Percentiles rank a stretch among this genome's conserved stretches.
These are phyloP conservation scores for Solanum appendiculatum DNA, from an alignment of 257 asterid genomes.

Conservation along the genomic window DNA sequence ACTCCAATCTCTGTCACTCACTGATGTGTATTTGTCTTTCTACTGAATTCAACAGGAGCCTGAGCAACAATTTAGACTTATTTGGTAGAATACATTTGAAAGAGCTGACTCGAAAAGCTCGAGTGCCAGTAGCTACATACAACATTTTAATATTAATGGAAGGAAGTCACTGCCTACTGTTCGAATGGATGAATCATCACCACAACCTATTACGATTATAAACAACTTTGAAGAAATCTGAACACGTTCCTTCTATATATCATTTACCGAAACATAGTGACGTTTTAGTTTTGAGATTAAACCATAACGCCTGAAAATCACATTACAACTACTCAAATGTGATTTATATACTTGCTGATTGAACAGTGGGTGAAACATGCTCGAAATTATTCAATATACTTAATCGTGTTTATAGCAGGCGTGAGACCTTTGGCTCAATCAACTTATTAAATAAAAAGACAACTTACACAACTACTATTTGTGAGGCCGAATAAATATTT, in stretches of 20 bases:
- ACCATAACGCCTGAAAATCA: neutral
- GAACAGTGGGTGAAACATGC: neutral
- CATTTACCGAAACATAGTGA: neutral
- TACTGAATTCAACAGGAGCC: neutral
- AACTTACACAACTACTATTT: neutral
- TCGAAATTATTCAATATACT: neutral
- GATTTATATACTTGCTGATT: neutral
- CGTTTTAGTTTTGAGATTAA: neutral
- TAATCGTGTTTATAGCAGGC: neutral
- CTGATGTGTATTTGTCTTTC: neutral
- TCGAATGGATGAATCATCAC: neutral
- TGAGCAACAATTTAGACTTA: neutral
- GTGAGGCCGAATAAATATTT: no score
- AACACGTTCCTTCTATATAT: neutral
- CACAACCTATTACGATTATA: neutral
- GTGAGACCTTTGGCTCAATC: neutral
- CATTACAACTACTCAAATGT: neutral
- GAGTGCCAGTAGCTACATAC: neutral
- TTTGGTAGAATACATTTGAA: neutral
- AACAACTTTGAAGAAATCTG: neutral
- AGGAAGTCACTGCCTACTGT: neutral
- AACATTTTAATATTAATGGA: neutral
- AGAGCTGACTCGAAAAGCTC: neutral
- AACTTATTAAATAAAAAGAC: neutral
- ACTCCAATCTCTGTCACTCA: neutral